Evolutionary conservation across 176 grass and related monocot genomes (phyloP), one percentile per base, ranked within the genome.

Genomic region (Thinopyrum elongatum): DNA sequence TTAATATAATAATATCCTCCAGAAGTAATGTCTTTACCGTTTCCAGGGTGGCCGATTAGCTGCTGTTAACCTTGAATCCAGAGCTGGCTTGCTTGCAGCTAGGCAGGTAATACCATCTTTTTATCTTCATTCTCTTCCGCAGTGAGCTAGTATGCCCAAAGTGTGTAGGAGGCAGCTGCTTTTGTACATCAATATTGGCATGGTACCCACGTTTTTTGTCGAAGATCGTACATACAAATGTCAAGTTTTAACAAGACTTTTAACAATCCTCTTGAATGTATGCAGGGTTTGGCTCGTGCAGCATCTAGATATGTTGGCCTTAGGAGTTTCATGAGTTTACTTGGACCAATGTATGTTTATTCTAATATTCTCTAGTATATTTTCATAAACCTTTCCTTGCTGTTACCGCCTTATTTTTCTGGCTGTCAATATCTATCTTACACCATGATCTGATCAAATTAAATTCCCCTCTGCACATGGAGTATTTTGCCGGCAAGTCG

Each of bases 331-430:
- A 91, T 98, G 94, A 91, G 88, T 74, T 78, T 98, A 76, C 78
- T 98, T 87, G 97, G 97, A 86, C 94, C 93, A 68, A 66, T 95
- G 97, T 95, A 95, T 83, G 83, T 53, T 83, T 42, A 83, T 89
- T 58, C 31, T 78, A 85, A 65, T 70, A 72, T 42, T 57, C 51
- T 17, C 7, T 23, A 84, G 67, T 68, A 68, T 76, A 47, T 16
- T 47, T 74, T 17, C 27, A 29, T 47, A 14, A 74, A 64, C 31
- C 42, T 70, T 86, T 27, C 49, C 9, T 22, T 21, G 3, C 5
- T 21, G 65, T 6, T 27, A 46, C 70, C 0, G n/a, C 13, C 71
- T 31, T 65, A 51, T 42, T 74, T 84, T 71, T 31, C 57, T 47
- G 3, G 5, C 78, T 73, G 8, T 23, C 39, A 65, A 10, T 74